Base-by-base conservation (phyloP, 225 moss, liverwort and hornwort genomes). In the Antitrichia curtipendula region DNA sequence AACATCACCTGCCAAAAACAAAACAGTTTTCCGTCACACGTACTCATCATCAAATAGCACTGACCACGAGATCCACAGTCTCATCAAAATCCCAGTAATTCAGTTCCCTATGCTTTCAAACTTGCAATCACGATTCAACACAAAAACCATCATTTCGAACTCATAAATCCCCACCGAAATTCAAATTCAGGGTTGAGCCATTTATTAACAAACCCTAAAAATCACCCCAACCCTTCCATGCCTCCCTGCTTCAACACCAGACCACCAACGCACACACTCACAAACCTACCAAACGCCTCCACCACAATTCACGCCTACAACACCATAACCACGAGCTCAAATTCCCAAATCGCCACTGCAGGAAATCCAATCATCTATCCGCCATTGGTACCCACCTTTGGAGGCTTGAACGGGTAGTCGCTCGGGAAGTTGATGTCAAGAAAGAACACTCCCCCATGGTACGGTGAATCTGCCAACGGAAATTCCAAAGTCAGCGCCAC, bases 371-470 rank as follows among this genome's bases (percentile, higher is more conserved):
- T 29, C 86, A 83, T 40, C 40, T 29, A 32, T 54, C 77, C 8
- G 57, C 56, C 76, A 77, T 47, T 31, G 62, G 50, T 52, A 82
- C 91, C n/a, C 90, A 95, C 98, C 95, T 97, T 99, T 5, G 98
- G 98, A 84, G 98, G 98, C 87, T 97, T 99, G 87, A 99, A 99
- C 36, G 97, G 98, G 88, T 99, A 99, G 90, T 99, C 98, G 76
- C 93, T 97, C 4, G 98, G 97, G 86, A 97, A 99, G 91, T 97
- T 97, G 89, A 99, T 99, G 91, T 99, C 98, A 82, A 99, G 86
- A 85, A 99, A 99, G 63, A 99, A 99, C 73, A 97, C 98, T 68
- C 98, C 98, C 72, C 97, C 98, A 89, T 99, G 98, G 87, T 99
- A 99, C 64, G 98, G 98, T 38, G 98, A 99, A 82, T 95, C 98